phyloP scores from a whole-genome alignment of 768 basidiomycete genomes.

The button mushroom (Agaricus bisporus) region DNA sequence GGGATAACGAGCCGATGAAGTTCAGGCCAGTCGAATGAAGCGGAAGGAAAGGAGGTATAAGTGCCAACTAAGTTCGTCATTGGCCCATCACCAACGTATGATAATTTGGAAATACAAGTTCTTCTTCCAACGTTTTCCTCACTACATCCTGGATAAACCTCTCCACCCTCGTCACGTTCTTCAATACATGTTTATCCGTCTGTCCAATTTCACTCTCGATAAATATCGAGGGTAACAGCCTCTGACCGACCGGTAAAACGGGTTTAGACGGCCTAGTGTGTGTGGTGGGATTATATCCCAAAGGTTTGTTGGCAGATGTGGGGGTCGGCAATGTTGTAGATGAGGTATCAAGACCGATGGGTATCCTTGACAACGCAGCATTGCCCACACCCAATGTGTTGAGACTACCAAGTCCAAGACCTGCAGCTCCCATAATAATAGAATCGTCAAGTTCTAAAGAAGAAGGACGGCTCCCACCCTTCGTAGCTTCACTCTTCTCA shows the following conservation, averaged over 20 bases:
- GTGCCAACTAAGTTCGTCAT: not conserved
- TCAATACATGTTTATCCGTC: conserved; percentile 89
- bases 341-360: not conserved
- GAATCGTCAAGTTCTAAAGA: conserved; percentile 60
- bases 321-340: conserved; percentile 9
- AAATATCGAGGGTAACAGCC: conserved; percentile 78
- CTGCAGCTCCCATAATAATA: conserved; percentile 3
- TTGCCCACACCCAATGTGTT: not conserved
- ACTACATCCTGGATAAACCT: conserved; percentile 94
- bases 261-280: conserved; percentile 47
- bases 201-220: conserved; percentile 98
- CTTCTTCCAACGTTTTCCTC: conserved; percentile 91
- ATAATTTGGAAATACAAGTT: conserved; percentile 94
- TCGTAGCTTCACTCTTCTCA: not conserved
- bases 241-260: conserved; percentile 65
- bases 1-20: no score
- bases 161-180: conserved; percentile 94
- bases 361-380: not conserved
- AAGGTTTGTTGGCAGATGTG: conserved; percentile 17
- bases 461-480: conserved; percentile 20
- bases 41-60: no score
- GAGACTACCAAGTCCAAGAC: not conserved
- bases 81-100: conserved; percentile 67
- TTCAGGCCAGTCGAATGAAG: no score
- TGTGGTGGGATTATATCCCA: not conserved